A percentile compares a stretch with the other conserved stretches of the same genome.
Evolutionary conservation across 2,329 filamentous ascomycete species (phyloP).

Genomic region (Colletotrichum tropicicola): DNA sequence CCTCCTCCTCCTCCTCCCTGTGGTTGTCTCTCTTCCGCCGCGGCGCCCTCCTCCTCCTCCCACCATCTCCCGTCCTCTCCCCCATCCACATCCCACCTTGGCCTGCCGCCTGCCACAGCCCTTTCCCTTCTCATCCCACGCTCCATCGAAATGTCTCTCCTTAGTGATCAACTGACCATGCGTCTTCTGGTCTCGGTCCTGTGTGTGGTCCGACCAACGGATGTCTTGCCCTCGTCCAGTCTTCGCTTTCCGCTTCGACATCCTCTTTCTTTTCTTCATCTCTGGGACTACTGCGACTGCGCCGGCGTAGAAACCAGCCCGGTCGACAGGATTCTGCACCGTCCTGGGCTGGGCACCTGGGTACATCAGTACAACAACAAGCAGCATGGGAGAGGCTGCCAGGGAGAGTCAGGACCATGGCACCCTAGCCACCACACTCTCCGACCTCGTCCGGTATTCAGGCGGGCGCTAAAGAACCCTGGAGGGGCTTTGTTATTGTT

Average conservation of each 20-base stretch:
- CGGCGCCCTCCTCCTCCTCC: background rate
- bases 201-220: constrained; percentile 17
- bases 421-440: constrained; percentile 5
- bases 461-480: constrained; percentile 15
- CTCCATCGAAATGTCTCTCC: constrained; percentile 25
- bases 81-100: background rate
- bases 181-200: constrained; percentile 19
- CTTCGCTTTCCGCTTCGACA: constrained; percentile 9
- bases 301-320: background rate
- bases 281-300: background rate
- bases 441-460: constrained; percentile 17
- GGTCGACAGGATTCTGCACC: background rate
- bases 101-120: background rate
- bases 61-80: background rate
- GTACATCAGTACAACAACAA: no score
- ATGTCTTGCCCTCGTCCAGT: constrained; percentile 21
- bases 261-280: background rate
- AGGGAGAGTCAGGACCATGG: background rate
- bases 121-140: background rate
- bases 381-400: no score
- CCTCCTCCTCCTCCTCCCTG: no score
- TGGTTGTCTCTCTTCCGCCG: no score
- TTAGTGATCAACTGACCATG: constrained; percentile 24
- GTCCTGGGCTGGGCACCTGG: no score
- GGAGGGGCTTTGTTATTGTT: constrained; percentile 1